Base-by-base conservation (phyloP, 2,329 filamentous ascomycete genomes). In the Neopestalotiopsis clavispora region DNA sequence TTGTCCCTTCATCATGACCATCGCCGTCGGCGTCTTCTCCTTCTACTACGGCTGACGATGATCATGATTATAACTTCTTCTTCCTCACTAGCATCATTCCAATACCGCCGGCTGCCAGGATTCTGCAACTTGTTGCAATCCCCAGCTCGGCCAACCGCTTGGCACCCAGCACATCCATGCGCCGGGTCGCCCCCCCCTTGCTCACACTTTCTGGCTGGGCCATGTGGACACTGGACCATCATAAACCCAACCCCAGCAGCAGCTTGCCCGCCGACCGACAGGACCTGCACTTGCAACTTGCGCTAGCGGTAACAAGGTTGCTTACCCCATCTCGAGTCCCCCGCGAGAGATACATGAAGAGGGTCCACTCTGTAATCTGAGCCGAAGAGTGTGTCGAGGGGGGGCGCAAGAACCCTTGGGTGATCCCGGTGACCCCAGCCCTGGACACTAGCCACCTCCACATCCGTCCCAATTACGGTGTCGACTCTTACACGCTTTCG, bases 371-470 rank as follows among this genome's bases (percentile, higher is more conserved):
- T 40, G 65, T 59, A 67, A 67, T 67, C 66, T 63, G 66, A 67
- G 66, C 66, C 66, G 60, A 69, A 62, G 62, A 68, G 45, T 52
- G 45, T 52, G 45, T 52, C 52, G 30, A 40, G 58, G 56, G 32
- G 34, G 64, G 58, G 66, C 65, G 64, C 69, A 70, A 49, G 65
- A 64, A 59, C 67, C 68, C 69, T 68, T 64, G 34, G 38, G 59
- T 61, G 56, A 68, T 67, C 68, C 66, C 49, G 64, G 71, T 57
- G 66, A 73, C 72, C 73, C 73, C 70, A 71, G 71, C 63, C 67
- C 68, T 69, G 73, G 14, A 52, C 72, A 72, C 74, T 70, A 73
- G 73, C 70, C 71, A 72, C 73, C 72, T 74, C 73, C 74, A 74
- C 71, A 69, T 69, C 71, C 71, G 71, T 72, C 66, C 64, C 70